Conservation (phyloP, 139 green algal genomes). For the Closterium sp. region DNA sequence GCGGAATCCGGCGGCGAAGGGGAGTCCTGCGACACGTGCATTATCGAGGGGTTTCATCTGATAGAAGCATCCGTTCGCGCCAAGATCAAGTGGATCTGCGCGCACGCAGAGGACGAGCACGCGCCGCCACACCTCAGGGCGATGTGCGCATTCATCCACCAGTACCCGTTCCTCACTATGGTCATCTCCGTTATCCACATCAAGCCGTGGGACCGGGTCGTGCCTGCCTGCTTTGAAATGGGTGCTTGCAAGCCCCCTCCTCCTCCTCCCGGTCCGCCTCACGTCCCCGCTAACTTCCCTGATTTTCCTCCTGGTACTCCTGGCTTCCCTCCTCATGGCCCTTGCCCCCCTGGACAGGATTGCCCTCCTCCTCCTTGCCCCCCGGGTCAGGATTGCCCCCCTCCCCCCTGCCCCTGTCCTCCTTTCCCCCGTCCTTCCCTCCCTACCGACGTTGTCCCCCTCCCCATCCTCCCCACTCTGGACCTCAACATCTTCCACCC, state of each 20-base stretch:
- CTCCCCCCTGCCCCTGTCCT: background rate
- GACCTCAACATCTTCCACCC: background rate
- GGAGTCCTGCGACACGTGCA: background rate
- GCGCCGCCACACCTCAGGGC: background rate
- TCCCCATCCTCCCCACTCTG: background rate
- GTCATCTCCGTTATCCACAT: background rate
- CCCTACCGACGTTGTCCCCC: background rate
- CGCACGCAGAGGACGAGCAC: background rate
- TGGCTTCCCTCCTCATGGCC: background rate
- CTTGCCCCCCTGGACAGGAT: background rate
- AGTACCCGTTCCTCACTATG: background rate
- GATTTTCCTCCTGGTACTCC: too few species aligned
- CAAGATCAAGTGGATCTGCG: background rate
- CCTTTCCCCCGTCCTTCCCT: background rate
- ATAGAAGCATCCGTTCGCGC: background rate
- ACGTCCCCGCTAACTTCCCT: too few species aligned
- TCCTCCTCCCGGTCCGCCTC: background rate
- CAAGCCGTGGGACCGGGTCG: background rate
- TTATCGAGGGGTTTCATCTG: background rate
- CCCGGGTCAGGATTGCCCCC: background rate
- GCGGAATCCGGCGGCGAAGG: too few species aligned
- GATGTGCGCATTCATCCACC: background rate
- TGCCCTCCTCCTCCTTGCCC: background rate
- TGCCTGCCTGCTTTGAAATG: background rate
- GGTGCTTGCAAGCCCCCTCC: background rate